Evolutionary conservation across 805 yeast species (phyloP).

Genomic region (Komagataella mondaviorum): DNA sequence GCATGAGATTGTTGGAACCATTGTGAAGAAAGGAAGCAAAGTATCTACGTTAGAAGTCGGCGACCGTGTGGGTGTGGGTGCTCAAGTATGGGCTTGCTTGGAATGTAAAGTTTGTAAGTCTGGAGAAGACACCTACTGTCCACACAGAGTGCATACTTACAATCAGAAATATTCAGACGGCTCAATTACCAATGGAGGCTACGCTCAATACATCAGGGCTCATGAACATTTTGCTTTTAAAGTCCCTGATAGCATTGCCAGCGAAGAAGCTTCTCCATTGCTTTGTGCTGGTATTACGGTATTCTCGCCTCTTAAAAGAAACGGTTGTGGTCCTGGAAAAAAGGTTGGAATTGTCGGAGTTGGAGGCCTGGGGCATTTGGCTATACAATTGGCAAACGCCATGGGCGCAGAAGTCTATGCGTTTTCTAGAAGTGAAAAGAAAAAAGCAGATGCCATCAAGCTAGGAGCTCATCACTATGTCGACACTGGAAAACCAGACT

Average conservation of each 20-base stretch:
- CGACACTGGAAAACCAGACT: constrained; percentile 31
- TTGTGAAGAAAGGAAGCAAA: constrained; percentile 22
- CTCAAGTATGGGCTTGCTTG: constrained; percentile 24
- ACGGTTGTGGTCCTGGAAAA: constrained; percentile 19
- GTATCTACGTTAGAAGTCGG: constrained; percentile 24
- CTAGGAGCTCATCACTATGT: constrained; percentile 28
- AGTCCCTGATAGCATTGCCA: constrained; percentile 28
- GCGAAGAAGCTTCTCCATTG: constrained; percentile 31
- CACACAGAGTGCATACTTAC: constrained; percentile 25
- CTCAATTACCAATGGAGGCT: constrained; percentile 27
- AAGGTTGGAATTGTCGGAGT: constrained; percentile 29
- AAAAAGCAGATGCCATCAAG: constrained; percentile 23
- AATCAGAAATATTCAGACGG: constrained; percentile 22
- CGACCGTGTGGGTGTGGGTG: constrained; percentile 33
- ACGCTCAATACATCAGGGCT: constrained; percentile 32
- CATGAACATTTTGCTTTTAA: constrained; percentile 31
- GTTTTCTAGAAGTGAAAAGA: constrained; percentile 25
- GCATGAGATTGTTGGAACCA: constrained; percentile 30
- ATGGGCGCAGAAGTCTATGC: constrained; percentile 31
- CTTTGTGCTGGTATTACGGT: constrained; percentile 40
- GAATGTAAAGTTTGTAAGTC: constrained; percentile 20
- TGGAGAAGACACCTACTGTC: constrained; percentile 32
- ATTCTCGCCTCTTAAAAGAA: constrained; percentile 32
- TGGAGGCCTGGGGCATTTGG: constrained; percentile 35
- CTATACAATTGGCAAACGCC: constrained; percentile 28